phyloP scores from a whole-genome alignment of 306 rosid genomes.

The Cucumis cinereus region DNA sequence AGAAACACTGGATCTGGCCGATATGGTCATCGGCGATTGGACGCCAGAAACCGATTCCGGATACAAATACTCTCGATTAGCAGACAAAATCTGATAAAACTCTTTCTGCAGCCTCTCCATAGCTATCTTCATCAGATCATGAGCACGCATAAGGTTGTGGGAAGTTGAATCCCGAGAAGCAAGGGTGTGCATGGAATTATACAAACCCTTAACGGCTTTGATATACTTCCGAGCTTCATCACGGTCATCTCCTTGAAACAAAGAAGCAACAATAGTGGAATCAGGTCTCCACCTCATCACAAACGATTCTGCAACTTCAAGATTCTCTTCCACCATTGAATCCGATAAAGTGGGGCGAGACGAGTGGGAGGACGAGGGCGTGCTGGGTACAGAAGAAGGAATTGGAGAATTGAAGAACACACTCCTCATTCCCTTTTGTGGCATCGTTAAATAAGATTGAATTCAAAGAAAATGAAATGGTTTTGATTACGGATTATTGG shows the following conservation, averaged over 20 bases:
- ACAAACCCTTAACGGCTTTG: constrained; percentile 25
- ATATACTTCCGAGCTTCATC: constrained; percentile 34
- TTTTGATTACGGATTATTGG: not conserved
- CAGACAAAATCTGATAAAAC: constrained; percentile 25
- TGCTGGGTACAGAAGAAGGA: not conserved
- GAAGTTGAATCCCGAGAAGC: constrained; percentile 24
- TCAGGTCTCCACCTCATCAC: constrained; percentile 25
- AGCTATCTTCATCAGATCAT: constrained; percentile 31
- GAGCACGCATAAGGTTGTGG: constrained; percentile 20
- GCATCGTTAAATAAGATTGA: not conserved
- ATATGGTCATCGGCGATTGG: constrained; percentile 12
- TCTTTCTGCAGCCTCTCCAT: constrained; percentile 40
- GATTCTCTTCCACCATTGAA: constrained; percentile 28
- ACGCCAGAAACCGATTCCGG: constrained; percentile 22
- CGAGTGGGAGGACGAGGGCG: not conserved
- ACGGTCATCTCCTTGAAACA: constrained; percentile 28
- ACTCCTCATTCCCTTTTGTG: constrained; percentile 15
- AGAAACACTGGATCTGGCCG: constrained; percentile 22
- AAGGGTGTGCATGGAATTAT: constrained; percentile 37
- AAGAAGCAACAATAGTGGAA: not conserved
- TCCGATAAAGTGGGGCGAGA: constrained; percentile 21
- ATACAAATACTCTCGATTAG: constrained; percentile 23
- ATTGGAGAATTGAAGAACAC: constrained; percentile 14
- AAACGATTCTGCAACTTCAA: constrained; percentile 30
- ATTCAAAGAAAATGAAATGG: not conserved